Conservation (phyloP, 345 rosid genomes). For the Atalantia buxifolia region DNA sequence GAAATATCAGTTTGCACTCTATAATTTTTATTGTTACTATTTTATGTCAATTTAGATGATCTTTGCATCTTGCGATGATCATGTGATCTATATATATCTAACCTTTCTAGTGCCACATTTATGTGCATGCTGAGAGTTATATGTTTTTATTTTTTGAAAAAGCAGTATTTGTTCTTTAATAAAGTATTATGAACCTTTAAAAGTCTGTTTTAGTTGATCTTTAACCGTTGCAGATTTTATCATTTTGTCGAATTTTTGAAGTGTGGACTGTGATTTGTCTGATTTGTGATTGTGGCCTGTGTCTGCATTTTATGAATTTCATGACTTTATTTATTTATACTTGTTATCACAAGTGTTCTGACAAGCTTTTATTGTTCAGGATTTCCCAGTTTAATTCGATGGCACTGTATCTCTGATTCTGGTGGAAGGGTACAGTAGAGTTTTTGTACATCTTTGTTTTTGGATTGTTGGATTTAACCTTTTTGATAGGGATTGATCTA, state of each 20-base stretch:
- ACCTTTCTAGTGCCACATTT: not conserved
- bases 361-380: conserved; percentile 30
- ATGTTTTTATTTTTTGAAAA: not conserved
- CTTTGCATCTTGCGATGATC: not conserved
- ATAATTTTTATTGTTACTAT: not conserved
- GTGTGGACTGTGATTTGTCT: not conserved
- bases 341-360: not conserved
- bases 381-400: conserved; percentile 22
- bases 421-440: conserved; percentile 29
- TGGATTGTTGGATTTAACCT: conserved; percentile 39
- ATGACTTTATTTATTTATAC: not conserved
- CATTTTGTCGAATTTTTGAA: not conserved
- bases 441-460: conserved; percentile 28
- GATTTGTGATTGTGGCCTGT: not conserved
- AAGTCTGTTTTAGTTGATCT: not conserved
- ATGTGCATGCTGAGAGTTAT: not conserved
- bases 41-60: not conserved
- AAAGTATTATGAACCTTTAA: not conserved
- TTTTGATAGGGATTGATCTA: conserved; percentile 47
- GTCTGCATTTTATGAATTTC: not conserved
- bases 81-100: not conserved
- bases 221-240: not conserved
- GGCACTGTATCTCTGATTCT: conserved; percentile 38
- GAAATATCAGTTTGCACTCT: not conserved
- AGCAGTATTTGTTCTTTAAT: not conserved